Evolutionary conservation across 345 rosid genomes (phyloP).

Genomic region (Turritis glabra): DNA sequence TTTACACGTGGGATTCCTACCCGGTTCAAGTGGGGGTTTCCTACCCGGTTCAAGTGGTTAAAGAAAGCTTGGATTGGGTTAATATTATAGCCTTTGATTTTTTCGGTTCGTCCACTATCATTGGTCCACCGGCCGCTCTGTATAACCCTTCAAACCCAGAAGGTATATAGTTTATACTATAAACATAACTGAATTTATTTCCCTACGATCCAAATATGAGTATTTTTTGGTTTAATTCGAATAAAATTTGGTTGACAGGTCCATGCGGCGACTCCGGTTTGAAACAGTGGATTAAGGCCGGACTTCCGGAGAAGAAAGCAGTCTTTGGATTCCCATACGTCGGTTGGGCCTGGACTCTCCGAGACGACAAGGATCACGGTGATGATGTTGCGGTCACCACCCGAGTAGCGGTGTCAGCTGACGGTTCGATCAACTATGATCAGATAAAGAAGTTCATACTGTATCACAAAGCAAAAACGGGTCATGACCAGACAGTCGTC

Average conservation of each 20-base stretch:
- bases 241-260: not conserved
- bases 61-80: conserved; percentile 53
- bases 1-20: conserved; percentile 15
- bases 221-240: no score
- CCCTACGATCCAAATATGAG: no score
- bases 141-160: not conserved
- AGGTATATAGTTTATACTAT: no score
- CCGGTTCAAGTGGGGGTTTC: not conserved
- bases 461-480: conserved; percentile 34
- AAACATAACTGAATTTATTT: no score
- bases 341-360: not conserved
- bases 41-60: conserved; percentile 43
- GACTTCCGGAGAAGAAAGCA: conserved; percentile 42
- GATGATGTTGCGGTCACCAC: conserved; percentile 46
- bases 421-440: conserved; percentile 37
- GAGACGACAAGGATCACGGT: conserved; percentile 31
- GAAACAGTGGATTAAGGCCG: conserved; percentile 52
- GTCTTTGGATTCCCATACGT: conserved; percentile 58
- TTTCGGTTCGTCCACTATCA: conserved; percentile 39
- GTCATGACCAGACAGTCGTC: conserved; percentile 44
- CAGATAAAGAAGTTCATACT: conserved; percentile 41
- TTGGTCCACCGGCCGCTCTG: conserved; percentile 61
- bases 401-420: conserved; percentile 27
- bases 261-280: conserved; percentile 55
- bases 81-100: conserved; percentile 60